Evolutionary conservation across 805 yeast species (phyloP).

Genomic region (Saccharomycopsis fodiens): DNA sequence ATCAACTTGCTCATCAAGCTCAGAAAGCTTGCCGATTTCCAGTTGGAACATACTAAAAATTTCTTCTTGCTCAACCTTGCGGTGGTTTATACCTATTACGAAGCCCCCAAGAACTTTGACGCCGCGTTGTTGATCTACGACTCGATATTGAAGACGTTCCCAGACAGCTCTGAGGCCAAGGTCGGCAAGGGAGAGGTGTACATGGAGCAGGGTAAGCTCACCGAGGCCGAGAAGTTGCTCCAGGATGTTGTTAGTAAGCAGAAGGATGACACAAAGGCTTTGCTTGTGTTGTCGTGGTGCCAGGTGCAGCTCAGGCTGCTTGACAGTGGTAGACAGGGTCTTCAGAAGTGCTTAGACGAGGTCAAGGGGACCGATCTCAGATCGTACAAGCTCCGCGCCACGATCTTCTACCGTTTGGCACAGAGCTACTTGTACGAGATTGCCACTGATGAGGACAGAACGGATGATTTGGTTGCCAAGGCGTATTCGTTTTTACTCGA

Average conservation of each 20-base stretch:
- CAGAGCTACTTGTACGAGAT: conserved; percentile 41
- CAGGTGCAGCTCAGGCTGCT: conserved; percentile 45
- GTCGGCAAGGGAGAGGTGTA: conserved; percentile 79
- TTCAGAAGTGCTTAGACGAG: conserved; percentile 37
- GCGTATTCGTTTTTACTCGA: conserved; percentile 54
- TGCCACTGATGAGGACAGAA: conserved; percentile 23
- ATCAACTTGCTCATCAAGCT: conserved; percentile 45
- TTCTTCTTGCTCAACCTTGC: conserved; percentile 64
- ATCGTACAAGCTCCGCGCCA: conserved; percentile 50
- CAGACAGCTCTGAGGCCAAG: conserved; percentile 49
- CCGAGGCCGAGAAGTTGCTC: conserved; percentile 48
- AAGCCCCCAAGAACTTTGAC: conserved; percentile 82
- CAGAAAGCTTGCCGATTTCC: conserved; percentile 38
- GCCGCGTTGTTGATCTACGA: conserved; percentile 70
- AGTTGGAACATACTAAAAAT: conserved; percentile 43
- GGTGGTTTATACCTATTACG: conserved; percentile 70
- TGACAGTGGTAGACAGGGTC: conserved; percentile 43
- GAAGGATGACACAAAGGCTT: conserved; percentile 53
- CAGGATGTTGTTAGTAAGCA: conserved; percentile 38
- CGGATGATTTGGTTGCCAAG: conserved; percentile 27
- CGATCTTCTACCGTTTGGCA: conserved; percentile 67
- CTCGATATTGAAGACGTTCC: conserved; percentile 40
- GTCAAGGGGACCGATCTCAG: conserved; percentile 44
- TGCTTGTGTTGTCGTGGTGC: conserved; percentile 76
- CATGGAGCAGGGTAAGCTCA: conserved; percentile 54